phyloP scores from a whole-genome alignment of 441 rosid genomes.

The Daphne laureola region DNA sequence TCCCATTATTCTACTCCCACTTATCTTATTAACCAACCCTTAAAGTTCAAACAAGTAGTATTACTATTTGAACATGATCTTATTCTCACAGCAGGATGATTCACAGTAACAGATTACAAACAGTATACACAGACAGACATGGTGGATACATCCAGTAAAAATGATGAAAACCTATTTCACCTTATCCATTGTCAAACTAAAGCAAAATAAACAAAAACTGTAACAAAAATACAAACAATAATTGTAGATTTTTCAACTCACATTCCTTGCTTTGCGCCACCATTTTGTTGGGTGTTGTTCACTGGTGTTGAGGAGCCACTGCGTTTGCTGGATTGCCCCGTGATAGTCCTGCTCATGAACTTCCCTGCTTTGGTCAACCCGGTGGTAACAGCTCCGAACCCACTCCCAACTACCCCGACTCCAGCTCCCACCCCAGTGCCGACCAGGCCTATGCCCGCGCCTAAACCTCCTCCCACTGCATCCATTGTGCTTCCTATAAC shows the following conservation, averaged over 20 bases:
- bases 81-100: no score
- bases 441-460: conserved; percentile 56
- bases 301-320: conserved; percentile 63
- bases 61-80: no score
- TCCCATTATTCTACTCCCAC: no score
- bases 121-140: no score
- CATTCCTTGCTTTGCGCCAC: conserved; percentile 29
- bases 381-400: conserved; percentile 60
- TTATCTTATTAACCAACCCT: no score
- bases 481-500: conserved; percentile 88
- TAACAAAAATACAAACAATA: conserved; percentile 1
- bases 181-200: conserved; percentile 6
- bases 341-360: conserved; percentile 83
- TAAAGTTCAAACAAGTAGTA: no score
- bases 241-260: conserved; percentile 12
- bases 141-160: no score
- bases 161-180: neutral
- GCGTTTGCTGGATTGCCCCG: conserved; percentile 69
- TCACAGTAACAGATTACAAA: no score
- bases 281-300: conserved; percentile 46
- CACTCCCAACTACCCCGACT: conserved; percentile 66
- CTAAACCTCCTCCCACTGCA: conserved; percentile 55
- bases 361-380: conserved; percentile 86
- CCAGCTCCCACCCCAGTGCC: conserved; percentile 57
- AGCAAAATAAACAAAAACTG: neutral